phyloP scores from a whole-genome alignment of 768 basidiomycete genomes.

The Mycena vitilis region DNA sequence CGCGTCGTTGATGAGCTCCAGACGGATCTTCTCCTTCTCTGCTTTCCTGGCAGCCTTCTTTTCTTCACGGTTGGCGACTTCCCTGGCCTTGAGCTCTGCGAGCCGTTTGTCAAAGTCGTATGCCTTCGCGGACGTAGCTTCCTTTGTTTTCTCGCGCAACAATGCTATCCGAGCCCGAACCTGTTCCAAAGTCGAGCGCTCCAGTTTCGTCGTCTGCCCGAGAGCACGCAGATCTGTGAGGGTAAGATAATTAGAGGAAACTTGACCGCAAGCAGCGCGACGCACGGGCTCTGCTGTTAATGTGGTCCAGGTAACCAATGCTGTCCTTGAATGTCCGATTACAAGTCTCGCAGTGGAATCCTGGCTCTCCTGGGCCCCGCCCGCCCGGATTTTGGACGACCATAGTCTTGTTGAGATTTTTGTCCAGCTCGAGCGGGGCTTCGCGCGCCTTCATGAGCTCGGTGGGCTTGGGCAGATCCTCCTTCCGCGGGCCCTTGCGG shows the following conservation, averaged over 20 bases:
- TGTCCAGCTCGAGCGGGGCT: conserved; percentile 86
- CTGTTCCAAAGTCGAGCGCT: conserved; percentile 91
- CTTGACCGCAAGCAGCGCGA: conserved; percentile 34
- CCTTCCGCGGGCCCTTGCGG: conserved; percentile 66
- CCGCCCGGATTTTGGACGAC: conserved; percentile 89
- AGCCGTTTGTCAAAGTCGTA: conserved; percentile 95
- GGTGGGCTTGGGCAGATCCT: conserved; percentile 93
- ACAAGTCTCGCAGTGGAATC: conserved; percentile 94
- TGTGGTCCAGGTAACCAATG: conserved; percentile 93
- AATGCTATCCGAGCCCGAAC: conserved; percentile 91
- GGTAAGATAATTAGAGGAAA: conserved; percentile 11
- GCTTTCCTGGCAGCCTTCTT: conserved; percentile 86
- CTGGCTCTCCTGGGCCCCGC: conserved; percentile 89
- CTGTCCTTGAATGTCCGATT: conserved; percentile 94
- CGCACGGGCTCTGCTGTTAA: conserved; percentile 94
- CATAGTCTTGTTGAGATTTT: conserved; percentile 95
- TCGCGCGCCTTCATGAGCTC: conserved; percentile 93
- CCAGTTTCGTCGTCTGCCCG: conserved; percentile 96
- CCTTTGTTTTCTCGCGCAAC: conserved; percentile 88
- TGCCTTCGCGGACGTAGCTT: conserved; percentile 85
- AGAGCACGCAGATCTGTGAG: conserved; percentile 84
- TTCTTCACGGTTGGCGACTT: conserved; percentile 72
- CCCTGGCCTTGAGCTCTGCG: conserved; percentile 81
- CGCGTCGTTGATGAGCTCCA: conserved; percentile 67
- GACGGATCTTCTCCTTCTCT: conserved; percentile 76